Evolutionary conservation across 148 eudicot species (phyloP), one percentile per base, ranked within the genome.

Genomic region (Silene conica): DNA sequence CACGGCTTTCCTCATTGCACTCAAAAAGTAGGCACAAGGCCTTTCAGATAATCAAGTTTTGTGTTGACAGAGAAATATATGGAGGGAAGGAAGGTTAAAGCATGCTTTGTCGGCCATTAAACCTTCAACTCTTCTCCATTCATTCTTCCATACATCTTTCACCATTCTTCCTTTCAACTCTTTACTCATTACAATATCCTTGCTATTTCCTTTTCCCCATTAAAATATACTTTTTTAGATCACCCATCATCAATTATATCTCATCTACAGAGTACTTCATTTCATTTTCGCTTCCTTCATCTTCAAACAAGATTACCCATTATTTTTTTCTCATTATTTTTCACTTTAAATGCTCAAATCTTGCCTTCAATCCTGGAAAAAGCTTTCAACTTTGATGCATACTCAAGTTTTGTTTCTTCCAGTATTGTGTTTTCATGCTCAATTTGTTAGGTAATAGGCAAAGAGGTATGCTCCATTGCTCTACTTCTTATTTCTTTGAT

Each of bases 101-200:
- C 82, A 80, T 75, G 82, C 79, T 60, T 80, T 76, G 83, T 80
- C 83, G 79, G 80, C 83, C 80, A 80, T 80, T 76, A 67, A 26
- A 76, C 65, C 76, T 76, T 80, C 77, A 67, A 31, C 73, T 67
- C 73, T 72, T 70, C 50, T 70, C 67, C 67, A 55, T 58, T 11
- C 79, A 56, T 70, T 15, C 9, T 41, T 14, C 11, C 54, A 50
- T 50, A 1, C 11, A 64, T 71, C 75, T 56, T 77, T 52, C 81
- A 31, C 72, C 62, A 62, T 70, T 3, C 13, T 67, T 74, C 22
- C 54, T 62, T 41, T 60, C 20, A 61, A 16, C 38, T 26, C 67
- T 67, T 19, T 19, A 3, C 34, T n/a, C 55, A 50, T 50, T 50
- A 50, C 55, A 15, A 38, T 18, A 41, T 41, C 70, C 3, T 26